Conservation (phyloP, 2,329 filamentous ascomycete species). For the Ceratocystis colombiana region DNA sequence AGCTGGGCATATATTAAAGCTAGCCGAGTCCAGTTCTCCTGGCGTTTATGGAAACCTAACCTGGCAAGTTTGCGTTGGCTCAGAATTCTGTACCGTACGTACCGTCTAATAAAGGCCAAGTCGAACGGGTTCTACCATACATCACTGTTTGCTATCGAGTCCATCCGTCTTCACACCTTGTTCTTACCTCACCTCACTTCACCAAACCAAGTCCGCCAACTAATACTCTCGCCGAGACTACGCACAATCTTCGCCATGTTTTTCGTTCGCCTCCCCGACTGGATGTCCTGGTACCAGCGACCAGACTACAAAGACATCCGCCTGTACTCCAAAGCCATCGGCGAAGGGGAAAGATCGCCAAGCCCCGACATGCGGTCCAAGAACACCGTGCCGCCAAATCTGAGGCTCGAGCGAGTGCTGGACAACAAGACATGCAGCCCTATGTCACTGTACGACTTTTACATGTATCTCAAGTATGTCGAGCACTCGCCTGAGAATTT, state of each 20-base stretch:
- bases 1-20: not conserved
- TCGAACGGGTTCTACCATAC: not conserved
- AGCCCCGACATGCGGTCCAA: constrained; percentile 34
- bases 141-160: not conserved
- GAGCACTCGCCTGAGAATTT: constrained; percentile 42
- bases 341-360: constrained; percentile 32
- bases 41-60: not conserved
- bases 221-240: no score
- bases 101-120: not conserved
- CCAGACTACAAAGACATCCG: constrained; percentile 41
- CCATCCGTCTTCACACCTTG: no score
- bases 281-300: constrained; percentile 42
- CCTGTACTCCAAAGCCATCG: constrained; percentile 36
- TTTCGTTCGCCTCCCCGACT: constrained; percentile 29
- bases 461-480: constrained; percentile 43
- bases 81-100: not conserved
- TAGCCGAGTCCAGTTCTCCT: not conserved
- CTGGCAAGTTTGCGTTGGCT: not conserved
- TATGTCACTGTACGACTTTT: constrained; percentile 43
- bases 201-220: no score
- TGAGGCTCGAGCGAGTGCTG: constrained; percentile 39
- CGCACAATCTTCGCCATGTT: constrained; percentile 20
- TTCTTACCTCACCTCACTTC: no score
- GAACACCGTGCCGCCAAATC: constrained; percentile 34
- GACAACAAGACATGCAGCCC: constrained; percentile 43